Conservation (phyloP, 2,329 filamentous ascomycete genomes). For the Beauveria caledonica region DNA sequence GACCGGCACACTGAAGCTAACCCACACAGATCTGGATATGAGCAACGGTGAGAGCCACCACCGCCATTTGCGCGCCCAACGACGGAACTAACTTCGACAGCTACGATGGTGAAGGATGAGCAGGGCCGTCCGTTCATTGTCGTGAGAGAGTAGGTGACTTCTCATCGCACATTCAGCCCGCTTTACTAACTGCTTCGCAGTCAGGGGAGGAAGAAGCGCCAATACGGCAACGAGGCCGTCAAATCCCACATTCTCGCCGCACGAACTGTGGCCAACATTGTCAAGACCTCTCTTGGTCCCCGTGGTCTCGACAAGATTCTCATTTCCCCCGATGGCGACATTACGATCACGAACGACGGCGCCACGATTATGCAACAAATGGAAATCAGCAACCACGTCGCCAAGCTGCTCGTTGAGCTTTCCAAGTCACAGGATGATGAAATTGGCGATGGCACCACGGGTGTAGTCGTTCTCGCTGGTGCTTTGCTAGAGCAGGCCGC, state of each 20-base stretch:
- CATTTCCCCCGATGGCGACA: constrained; percentile 96
- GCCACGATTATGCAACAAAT: constrained; percentile 96
- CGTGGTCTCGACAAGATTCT: constrained; percentile 98
- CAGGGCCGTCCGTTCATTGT: constrained; percentile 96
- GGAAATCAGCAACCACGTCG: constrained; percentile 98
- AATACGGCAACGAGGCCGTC: constrained; percentile 92
- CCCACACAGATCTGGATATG: constrained; percentile 64
- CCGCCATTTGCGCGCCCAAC: constrained; percentile 6
- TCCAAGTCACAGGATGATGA: constrained; percentile 99
- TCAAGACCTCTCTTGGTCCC: constrained; percentile 93
- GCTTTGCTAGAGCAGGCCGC: constrained; percentile 93
- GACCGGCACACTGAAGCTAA: constrained; percentile 22
- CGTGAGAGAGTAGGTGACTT: constrained; percentile 75
- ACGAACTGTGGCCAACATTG: constrained; percentile 90
- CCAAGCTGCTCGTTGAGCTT: constrained; percentile 91
- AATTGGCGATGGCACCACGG: constrained; percentile 96
- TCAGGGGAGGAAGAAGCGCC: constrained; percentile 95
- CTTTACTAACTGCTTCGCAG: constrained; percentile 36
- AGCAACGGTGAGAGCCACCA: constrained; percentile 58
- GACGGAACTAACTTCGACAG: constrained; percentile 28
- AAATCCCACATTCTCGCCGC: constrained; percentile 98
- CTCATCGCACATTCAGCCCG: background rate
- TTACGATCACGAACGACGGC: constrained; percentile 98
- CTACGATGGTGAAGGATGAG: constrained; percentile 87
- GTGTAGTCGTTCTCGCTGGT: constrained; percentile 91